A percentile compares a stretch with the other conserved stretches of the same genome.
Evolutionary conservation across 768 basidiomycete genomes (phyloP).

Genomic region (Mrakia frigida): DNA sequence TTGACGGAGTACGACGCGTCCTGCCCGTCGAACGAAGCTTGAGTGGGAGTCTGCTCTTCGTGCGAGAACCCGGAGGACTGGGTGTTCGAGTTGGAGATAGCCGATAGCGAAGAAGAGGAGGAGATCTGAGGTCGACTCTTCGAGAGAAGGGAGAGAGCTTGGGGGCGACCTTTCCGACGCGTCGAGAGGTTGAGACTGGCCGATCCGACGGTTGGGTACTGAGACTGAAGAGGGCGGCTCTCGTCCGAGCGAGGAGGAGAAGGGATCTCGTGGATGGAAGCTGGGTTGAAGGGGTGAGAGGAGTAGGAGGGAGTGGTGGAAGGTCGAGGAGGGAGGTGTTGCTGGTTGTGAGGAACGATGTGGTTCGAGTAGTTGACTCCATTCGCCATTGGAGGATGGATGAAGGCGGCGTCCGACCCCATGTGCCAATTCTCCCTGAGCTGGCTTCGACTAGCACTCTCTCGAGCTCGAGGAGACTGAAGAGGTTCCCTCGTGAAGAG

Average conservation of each 20-base stretch:
- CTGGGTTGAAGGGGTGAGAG: background rate
- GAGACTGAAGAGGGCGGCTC: background rate
- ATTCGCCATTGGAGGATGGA: background rate
- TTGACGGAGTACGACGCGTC: background rate
- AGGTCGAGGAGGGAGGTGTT: background rate
- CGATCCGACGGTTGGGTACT: background rate
- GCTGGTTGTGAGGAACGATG: background rate
- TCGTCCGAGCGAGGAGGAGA: background rate
- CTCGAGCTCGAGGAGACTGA: background rate
- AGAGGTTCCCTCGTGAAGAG: background rate
- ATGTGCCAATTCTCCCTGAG: background rate
- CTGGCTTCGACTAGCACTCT: background rate
- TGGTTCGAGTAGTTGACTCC: background rate
- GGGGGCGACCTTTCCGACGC: constrained; percentile 1
- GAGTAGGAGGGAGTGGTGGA: background rate
- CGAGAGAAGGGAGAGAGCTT: constrained; percentile 1
- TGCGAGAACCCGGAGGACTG: background rate
- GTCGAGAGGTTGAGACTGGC: background rate
- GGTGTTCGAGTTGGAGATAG: background rate
- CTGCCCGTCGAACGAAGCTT: background rate
- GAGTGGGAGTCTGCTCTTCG: constrained; percentile 6
- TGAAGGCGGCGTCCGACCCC: background rate
- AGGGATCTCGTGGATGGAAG: background rate
- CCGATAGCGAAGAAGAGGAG: background rate
- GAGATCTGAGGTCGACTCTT: background rate